A percentile compares a stretch with the other conserved stretches of the same genome.
These are phyloP conservation scores for Fusarium sp. DNA, from an alignment of 2,329 filamentous ascomycete species.

Conservation along the genomic window DNA sequence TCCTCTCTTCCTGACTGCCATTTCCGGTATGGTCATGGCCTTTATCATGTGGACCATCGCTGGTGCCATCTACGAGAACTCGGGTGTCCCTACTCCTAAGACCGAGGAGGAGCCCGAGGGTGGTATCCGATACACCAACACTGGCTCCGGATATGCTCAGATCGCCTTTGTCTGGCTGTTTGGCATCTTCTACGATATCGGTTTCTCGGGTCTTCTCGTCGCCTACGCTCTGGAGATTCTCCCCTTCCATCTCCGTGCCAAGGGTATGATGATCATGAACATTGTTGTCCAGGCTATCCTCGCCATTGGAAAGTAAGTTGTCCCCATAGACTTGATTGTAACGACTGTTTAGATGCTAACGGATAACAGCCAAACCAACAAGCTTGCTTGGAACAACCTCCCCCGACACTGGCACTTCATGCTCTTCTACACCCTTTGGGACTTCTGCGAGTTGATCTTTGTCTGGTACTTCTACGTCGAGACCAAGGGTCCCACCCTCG, in stretches of 20 bases:
- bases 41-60: constrained; percentile 61
- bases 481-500: constrained; percentile 73
- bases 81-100: constrained; percentile 31
- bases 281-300: constrained; percentile 68
- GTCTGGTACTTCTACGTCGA: constrained; percentile 74
- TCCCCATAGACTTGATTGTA: neutral
- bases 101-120: constrained; percentile 36
- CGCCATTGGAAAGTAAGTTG: constrained; percentile 64
- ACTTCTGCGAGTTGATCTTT: constrained; percentile 65
- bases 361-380: constrained; percentile 64
- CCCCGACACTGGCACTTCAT: constrained; percentile 70
- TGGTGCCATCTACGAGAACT: constrained; percentile 62
- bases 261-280: constrained; percentile 70
- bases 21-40: constrained; percentile 57
- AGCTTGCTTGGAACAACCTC: constrained; percentile 66
- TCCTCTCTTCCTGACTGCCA: constrained; percentile 61
- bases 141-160: constrained; percentile 59
- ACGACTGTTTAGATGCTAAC: neutral
- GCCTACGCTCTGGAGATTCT: constrained; percentile 66
- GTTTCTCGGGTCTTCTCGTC: constrained; percentile 65
- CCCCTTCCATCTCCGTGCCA: constrained; percentile 64
- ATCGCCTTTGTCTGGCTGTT: constrained; percentile 68
- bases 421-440: constrained; percentile 71
- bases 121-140: constrained; percentile 49
- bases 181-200: constrained; percentile 66